Percentiles rank a stretch among this genome's conserved stretches.
phyloP scores from a whole-genome alignment of 2,329 filamentous ascomycete genomes.

The Aureobasidium melanogenum region DNA sequence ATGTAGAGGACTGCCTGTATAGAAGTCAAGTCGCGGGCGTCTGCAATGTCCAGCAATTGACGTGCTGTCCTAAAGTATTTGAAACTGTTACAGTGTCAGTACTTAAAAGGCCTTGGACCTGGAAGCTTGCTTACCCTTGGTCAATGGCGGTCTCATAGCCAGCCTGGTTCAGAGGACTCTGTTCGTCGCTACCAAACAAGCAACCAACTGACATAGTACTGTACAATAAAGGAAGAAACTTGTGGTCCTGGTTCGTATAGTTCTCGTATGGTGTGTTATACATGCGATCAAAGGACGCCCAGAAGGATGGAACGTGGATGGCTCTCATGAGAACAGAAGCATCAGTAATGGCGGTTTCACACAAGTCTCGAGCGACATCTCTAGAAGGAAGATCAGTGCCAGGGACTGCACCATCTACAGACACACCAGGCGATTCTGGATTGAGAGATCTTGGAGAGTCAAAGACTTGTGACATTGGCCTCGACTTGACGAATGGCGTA shows the following conservation, averaged over 20 bases:
- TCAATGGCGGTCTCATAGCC: conserved; percentile 40
- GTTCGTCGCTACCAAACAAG: conserved; percentile 35
- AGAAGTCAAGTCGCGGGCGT: conserved; percentile 41
- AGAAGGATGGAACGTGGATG: conserved; percentile 75
- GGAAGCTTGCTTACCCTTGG: conserved; percentile 33
- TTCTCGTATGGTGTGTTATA: conserved; percentile 55
- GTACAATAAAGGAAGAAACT: conserved; percentile 40
- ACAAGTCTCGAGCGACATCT: conserved; percentile 47
- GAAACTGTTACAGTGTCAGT: conserved; percentile 26
- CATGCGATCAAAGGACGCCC: conserved; percentile 64
- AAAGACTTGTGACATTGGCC: conserved; percentile 48
- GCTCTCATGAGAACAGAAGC: conserved; percentile 58
- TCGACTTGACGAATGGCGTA: conserved; percentile 49
- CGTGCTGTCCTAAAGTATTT: conserved; percentile 41
- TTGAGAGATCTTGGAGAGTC: conserved; percentile 56
- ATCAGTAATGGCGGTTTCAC: conserved; percentile 53
- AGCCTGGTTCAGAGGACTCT: conserved; percentile 26
- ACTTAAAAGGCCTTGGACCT: too few relatives aligned
- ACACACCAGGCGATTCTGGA: conserved; percentile 55
- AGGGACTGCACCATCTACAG: conserved; percentile 43
- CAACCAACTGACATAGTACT: conserved; percentile 40
- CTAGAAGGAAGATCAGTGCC: conserved; percentile 59
- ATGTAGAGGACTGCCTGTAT: conserved; percentile 45
- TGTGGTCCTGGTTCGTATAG: conserved; percentile 37
- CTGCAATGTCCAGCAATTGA: conserved; percentile 43